Base-by-base conservation (phyloP, 176 grass and related monocot genomes). In the Musa acuminata region DNA sequence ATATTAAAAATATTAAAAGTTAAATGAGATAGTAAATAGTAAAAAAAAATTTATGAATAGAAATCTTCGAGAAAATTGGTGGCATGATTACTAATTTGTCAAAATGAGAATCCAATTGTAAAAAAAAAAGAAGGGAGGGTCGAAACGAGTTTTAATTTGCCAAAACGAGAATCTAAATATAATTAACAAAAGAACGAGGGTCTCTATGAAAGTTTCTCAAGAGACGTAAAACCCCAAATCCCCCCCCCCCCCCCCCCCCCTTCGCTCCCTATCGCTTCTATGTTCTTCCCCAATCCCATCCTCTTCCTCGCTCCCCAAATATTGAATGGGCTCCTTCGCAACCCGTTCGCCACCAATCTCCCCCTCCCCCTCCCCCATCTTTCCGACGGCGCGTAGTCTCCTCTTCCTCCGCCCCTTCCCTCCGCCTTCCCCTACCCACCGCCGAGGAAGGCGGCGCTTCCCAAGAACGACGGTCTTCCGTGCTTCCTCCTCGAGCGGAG, bases 221-320 rank as follows among this genome's bases (percentile, higher is more conserved):
- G 1, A 2, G 5, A 1, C 11, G 4, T 1, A 27, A 65, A 25
- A 25, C 22, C 2, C 20, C 22, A 3, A 65, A 26, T 7, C n/a
- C 9, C n/a, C 0, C n/a, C 9, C n/a, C 0, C n/a, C 9, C n/a
- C 0, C n/a, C 9, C n/a, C 0, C n/a, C 9, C n/a, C 0, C 0
- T 1, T 0, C n/a, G 0, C 62, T 11, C 20, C 35, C 3, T 43
- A 43, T 43, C 35, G 35, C 35, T 43, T 6, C 4, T 5, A 5
- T 43, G 3, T 43, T 43, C 4, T 43, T 43, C 0, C 35, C 9
- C 3, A 26, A 22, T 7, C 8, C 21, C 21, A 26, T 29, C 23
- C 23, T 12, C 23, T 25, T 27, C 22, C 2, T 29, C 24, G 11
- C 25, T 64, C 8, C 1, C 63, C 10, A 67, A 67, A 43, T 43